Percentiles rank a stretch among this genome's conserved stretches.
phyloP scores from a whole-genome alignment of 2,329 filamentous ascomycete species.

The Ciborinia camelliae region DNA sequence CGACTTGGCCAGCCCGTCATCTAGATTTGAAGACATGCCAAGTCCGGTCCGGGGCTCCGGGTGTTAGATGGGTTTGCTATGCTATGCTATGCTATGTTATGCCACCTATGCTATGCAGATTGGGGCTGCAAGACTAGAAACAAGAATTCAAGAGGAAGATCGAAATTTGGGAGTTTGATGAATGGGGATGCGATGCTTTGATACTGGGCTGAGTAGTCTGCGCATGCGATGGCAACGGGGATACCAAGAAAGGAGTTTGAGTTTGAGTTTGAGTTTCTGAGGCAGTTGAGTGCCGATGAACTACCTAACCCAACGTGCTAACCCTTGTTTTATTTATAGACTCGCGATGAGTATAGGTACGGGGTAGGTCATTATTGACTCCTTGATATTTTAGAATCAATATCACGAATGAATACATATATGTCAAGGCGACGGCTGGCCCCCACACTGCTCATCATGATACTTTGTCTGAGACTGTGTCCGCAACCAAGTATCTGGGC shows the following conservation, averaged over 20 bases:
- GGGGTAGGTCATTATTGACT: not conserved
- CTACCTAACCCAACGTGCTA: not conserved
- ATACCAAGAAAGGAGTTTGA: not conserved
- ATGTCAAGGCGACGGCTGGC: constrained; percentile 8
- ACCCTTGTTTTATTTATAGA: not conserved
- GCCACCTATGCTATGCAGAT: too few species aligned
- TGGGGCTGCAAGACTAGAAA: too few species aligned
- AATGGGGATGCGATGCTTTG: not conserved
- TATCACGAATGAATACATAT: not conserved
- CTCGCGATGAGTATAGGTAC: too few species aligned
- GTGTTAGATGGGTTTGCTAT: not conserved
- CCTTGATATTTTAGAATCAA: not conserved
- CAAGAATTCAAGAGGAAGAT: not conserved
- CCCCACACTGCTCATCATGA: not conserved
- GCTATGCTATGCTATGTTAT: not conserved
- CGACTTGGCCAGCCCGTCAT: constrained; percentile 4
- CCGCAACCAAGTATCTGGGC: constrained; percentile 2
- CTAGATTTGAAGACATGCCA: constrained; percentile 9
- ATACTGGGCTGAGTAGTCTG: not conserved
- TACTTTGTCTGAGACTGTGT: constrained; percentile 7
- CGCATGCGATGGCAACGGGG: too few species aligned
- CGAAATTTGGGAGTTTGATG: not conserved
- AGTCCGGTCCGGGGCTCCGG: constrained; percentile 7
- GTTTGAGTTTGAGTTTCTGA: not conserved
- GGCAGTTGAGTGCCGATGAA: constrained; percentile 8